Evolutionary conservation across 1,139 yeast genomes (phyloP).

Genomic region (Blastobotrys serpentis): DNA sequence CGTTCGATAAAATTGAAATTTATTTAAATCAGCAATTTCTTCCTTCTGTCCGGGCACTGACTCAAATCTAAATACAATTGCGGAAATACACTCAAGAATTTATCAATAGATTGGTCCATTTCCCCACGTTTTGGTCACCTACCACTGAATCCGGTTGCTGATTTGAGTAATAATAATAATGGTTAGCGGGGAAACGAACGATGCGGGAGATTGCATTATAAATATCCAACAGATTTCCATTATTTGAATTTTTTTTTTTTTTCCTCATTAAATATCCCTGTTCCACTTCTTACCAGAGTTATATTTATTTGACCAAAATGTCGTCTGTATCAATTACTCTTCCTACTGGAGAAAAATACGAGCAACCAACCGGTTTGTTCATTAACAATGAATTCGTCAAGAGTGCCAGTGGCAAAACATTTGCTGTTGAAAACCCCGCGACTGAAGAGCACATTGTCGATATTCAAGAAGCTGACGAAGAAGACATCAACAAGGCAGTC

Average conservation of each 20-base stretch:
- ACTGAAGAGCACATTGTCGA: conserved; percentile 55
- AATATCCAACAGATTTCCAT: no score
- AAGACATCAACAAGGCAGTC: conserved; percentile 58
- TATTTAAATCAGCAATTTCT: no score
- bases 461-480: conserved; percentile 54
- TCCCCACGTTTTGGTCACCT: conserved; percentile 3
- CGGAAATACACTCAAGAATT: no score
- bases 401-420: conserved; percentile 50
- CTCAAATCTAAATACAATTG: neutral
- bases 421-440: conserved; percentile 53
- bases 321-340: conserved; percentile 43
- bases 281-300: neutral
- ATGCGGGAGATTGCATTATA: no score
- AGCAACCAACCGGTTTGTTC: conserved; percentile 66
- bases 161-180: neutral
- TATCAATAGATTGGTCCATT: no score
- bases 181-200: conserved; percentile 1
- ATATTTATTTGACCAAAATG: neutral
- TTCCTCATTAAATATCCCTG: neutral
- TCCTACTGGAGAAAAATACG: conserved; percentile 59
- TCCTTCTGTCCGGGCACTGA: no score
- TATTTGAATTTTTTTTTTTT: neutral
- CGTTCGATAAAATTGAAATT: no score
- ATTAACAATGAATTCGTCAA: conserved; percentile 58
- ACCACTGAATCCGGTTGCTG: neutral